Percentiles rank a stretch among this genome's conserved stretches.
Evolutionary conservation across 2,329 filamentous ascomycete species (phyloP).

Genomic region (Epichloe baconii): DNA sequence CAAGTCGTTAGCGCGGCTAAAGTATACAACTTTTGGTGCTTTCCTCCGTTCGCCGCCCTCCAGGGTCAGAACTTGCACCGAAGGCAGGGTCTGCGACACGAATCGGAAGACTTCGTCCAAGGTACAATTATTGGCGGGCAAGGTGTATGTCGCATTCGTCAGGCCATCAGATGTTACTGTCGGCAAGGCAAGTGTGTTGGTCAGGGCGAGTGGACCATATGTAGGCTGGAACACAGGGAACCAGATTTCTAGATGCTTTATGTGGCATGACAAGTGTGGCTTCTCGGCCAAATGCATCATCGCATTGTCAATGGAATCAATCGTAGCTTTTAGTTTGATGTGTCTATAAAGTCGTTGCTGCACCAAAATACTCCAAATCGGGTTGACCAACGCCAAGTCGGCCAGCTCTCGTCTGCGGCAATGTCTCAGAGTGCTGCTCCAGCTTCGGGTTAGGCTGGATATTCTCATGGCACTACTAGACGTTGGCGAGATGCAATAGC

Average conservation of each 20-base stretch:
- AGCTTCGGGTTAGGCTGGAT: slow-evolving; percentile 41
- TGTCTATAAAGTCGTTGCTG: slow-evolving; percentile 63
- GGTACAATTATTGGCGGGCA: slow-evolving; percentile 53
- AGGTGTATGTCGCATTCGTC: slow-evolving; percentile 43
- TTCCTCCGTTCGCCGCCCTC: slow-evolving; percentile 70
- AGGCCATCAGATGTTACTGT: slow-evolving; percentile 42
- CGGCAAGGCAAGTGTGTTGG: slow-evolving; percentile 32
- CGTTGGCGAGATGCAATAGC: slow-evolving; percentile 49
- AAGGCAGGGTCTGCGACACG: slow-evolving; percentile 43
- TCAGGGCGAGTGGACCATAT: slow-evolving; percentile 28
- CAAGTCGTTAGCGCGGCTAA: slow-evolving; percentile 10
- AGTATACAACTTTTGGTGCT: slow-evolving; percentile 47
- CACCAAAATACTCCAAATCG: slow-evolving; percentile 52
- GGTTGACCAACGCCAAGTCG: slow-evolving; percentile 48
- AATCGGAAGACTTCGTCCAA: slow-evolving; percentile 58
- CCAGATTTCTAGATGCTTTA: slow-evolving; percentile 66
- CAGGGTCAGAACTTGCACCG: slow-evolving; percentile 53
- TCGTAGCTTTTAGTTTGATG: slow-evolving; percentile 61
- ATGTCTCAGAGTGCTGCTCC: slow-evolving; percentile 53
- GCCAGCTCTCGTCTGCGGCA: slow-evolving; percentile 55
- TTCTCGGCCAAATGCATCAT: slow-evolving; percentile 45
- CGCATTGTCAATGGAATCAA: slow-evolving; percentile 46
- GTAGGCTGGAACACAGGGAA: slow-evolving; percentile 59
- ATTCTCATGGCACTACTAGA: slow-evolving; percentile 42
- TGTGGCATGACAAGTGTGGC: slow-evolving; percentile 46